Base-by-base conservation (phyloP, 345 rosid genomes). In the Rhizophora apiculata region DNA sequence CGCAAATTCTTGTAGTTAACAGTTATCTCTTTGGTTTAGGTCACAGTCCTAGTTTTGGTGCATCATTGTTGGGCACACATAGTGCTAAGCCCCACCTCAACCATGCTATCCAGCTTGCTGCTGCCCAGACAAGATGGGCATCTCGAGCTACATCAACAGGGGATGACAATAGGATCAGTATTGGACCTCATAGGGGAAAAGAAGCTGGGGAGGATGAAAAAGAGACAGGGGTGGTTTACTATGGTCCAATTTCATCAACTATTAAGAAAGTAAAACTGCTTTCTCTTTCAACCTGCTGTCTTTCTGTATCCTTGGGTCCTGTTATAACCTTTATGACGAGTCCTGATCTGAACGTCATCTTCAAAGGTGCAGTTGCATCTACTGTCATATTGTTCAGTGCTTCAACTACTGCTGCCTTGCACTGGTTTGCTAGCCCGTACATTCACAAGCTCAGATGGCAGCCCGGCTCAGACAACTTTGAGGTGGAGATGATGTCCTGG, bases 401-500 rank as follows among this genome's bases (percentile, higher is more conserved):
- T 16, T 64, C 93, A 13, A 94, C 98, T 2, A 91, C 98, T 2
- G 83, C 79, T 37, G 86, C 81, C 6, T 89, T 91, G 37, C 91
- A 94, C 79, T 94, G 98, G 98, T 94, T 94, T 29, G 97, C 85
- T 46, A 94, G 90, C 82, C 97, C 98, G 0, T 94, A 91, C 52
- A 65, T 94, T 34, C 98, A 94, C 90, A 94, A 85, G 83, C 84
- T 94, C 48, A 89, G 82, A 68, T 89, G 97, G 98, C 83, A 88
- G 78, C 98, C 98, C 0, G 98, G 97, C 62, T 81, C 98, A 6
- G 95, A 89, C 81, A 87, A 85, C 60, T 88, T 91, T 24, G 91
- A 91, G 81, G 97, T 89, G 8, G 98, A 94, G 85, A 91, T 87
- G 95, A 64, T 94, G 97, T 82, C 98, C 0, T 94, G 98, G 98